A percentile compares a stretch with the other conserved stretches of the same genome.
Evolutionary conservation across 345 rosid genomes (phyloP).

Genomic region (Psidium friedrichsthalianum): DNA sequence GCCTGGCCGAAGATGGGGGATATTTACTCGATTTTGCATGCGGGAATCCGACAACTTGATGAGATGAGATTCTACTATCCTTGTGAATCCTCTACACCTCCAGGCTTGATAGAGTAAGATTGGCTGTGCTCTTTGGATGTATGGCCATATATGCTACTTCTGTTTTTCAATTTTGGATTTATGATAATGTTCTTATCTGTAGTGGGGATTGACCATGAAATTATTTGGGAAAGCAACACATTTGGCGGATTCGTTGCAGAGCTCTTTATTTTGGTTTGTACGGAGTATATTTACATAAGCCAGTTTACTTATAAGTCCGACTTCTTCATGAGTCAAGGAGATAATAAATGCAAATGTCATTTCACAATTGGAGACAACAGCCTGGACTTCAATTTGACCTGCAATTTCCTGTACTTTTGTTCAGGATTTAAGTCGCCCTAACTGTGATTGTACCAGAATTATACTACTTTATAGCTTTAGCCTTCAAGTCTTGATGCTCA

Average conservation of each 20-base stretch:
- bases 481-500: not conserved
- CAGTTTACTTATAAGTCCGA: not conserved
- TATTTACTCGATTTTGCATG: constrained; percentile 80
- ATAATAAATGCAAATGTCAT: not conserved
- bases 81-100: constrained; percentile 91
- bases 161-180: not conserved
- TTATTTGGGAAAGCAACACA: not conserved
- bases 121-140: not conserved
- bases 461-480: not conserved
- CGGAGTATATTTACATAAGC: not conserved
- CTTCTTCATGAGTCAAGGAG: not conserved
- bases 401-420: not conserved
- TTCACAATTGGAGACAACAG: not conserved
- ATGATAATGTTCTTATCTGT: not conserved
- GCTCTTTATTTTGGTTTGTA: not conserved
- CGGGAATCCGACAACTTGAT: constrained; percentile 81
- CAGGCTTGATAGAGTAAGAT: constrained; percentile 66
- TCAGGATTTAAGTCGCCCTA: not conserved
- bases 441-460: not conserved
- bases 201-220: not conserved
- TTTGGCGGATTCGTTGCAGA: not conserved
- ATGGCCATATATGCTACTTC: not conserved
- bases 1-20: constrained; percentile 93
- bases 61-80: constrained; percentile 77
- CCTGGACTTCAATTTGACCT: not conserved